A percentile compares a stretch with the other conserved stretches of the same genome.
phyloP scores from a whole-genome alignment of 768 basidiomycete species.

The Podaxis carcinomalis region DNA sequence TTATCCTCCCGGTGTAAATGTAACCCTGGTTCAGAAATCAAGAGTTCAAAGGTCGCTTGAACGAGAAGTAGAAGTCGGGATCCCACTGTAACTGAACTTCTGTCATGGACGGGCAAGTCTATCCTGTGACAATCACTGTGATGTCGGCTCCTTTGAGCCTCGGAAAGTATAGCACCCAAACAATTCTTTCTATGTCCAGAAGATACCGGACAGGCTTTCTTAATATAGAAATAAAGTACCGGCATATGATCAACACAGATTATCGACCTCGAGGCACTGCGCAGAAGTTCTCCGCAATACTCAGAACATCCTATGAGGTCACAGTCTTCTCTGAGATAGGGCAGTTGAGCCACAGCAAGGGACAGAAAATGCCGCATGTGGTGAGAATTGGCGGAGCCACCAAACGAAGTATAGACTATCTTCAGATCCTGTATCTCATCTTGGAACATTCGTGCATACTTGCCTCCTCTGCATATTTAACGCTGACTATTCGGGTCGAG shows the following conservation, averaged over 20 bases:
- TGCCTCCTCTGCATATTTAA: too few species aligned
- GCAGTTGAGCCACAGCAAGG: too few species aligned
- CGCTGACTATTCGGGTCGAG: too few species aligned
- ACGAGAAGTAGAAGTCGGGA: slow-evolving; percentile 6
- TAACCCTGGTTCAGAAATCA: too few species aligned
- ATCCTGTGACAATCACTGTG: not conserved
- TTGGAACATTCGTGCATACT: too few species aligned
- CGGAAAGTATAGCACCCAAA: not conserved
- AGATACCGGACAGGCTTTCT: not conserved
- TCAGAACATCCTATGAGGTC: not conserved
- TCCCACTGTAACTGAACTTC: not conserved
- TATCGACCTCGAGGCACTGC: slow-evolving; percentile 1
- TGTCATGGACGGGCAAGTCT: not conserved
- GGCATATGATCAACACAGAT: not conserved
- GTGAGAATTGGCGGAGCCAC: not conserved
- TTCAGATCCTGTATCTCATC: not conserved
- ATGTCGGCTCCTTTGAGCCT: not conserved
- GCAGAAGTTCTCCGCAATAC: not conserved
- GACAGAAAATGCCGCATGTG: too few species aligned
- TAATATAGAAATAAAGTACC: not conserved
- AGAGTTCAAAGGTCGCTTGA: not conserved
- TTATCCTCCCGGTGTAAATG: too few species aligned
- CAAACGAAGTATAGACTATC: not conserved
- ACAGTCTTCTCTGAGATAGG: not conserved
- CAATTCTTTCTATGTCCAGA: not conserved